These are phyloP conservation scores for Mycena citricolor DNA, from an alignment of 1,284 basidiomycete species.

Conservation along the genomic window DNA sequence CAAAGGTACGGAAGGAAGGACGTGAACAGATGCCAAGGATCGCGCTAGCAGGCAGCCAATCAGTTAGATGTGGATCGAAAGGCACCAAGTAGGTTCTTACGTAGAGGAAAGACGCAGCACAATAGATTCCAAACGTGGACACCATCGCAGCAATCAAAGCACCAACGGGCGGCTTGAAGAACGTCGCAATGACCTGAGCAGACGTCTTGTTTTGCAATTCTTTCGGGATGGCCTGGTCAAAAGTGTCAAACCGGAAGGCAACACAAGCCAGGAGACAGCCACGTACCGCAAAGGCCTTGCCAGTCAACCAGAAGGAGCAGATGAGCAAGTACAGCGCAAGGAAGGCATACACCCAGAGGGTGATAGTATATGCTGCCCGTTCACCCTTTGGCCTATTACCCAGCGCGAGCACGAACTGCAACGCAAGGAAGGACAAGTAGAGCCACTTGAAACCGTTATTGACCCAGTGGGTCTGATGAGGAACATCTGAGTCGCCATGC, in stretches of 20 bases:
- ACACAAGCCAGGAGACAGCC: slow-evolving; percentile 1
- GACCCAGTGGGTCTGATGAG: slow-evolving; percentile 82
- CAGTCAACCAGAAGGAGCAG: slow-evolving; percentile 84
- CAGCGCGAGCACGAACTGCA: slow-evolving; percentile 91
- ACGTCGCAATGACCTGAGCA: slow-evolving; percentile 45
- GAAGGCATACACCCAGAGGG: slow-evolving; percentile 82
- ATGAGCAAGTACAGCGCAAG: slow-evolving; percentile 79
- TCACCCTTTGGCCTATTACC: slow-evolving; percentile 98
- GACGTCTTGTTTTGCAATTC: slow-evolving; percentile 50
- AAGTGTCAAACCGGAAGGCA: not conserved
- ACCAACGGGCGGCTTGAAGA: slow-evolving; percentile 78
- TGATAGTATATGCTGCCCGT: slow-evolving; percentile 76
- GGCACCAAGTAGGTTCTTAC: slow-evolving; percentile 52
- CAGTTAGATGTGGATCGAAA: slow-evolving; percentile 7
- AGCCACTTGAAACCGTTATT: slow-evolving; percentile 85
- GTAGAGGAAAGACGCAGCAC: slow-evolving; percentile 86
- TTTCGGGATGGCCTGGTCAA: slow-evolving; percentile 53
- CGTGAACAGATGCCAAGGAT: slow-evolving; percentile 99
- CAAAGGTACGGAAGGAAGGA: slow-evolving; percentile 93
- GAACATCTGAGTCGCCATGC: slow-evolving; percentile 17
- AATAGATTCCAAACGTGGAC: slow-evolving; percentile 86
- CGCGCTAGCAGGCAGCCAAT: slow-evolving; percentile 54
- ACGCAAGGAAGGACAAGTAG: slow-evolving; percentile 81
- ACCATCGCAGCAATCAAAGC: slow-evolving; percentile 85
- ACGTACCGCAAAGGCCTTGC: slow-evolving; percentile 72